Evolutionary conservation across 2,329 filamentous ascomycete genomes (phyloP).

Genomic region (Sordariomycetes sp.): DNA sequence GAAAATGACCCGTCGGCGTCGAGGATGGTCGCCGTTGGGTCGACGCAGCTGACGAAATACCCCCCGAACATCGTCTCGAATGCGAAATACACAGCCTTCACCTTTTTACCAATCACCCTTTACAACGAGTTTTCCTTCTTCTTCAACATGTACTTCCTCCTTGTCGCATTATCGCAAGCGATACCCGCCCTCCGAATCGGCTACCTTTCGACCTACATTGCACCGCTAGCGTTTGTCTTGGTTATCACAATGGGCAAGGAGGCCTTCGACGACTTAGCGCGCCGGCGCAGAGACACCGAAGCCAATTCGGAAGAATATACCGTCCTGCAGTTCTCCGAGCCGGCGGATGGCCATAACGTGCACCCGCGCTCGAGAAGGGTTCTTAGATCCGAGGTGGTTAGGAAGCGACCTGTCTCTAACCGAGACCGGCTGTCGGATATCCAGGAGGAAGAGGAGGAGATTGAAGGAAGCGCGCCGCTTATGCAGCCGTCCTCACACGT

Average conservation of each 20-base stretch:
- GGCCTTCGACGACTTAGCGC: constrained; percentile 81
- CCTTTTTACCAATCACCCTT: constrained; percentile 83
- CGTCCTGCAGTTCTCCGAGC: constrained; percentile 58
- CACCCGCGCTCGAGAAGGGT: constrained; percentile 27
- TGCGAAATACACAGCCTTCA: constrained; percentile 92
- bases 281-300: constrained; percentile 77
- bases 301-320: constrained; percentile 87
- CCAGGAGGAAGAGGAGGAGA: constrained; percentile 51
- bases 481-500: constrained; percentile 33
- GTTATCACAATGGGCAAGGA: constrained; percentile 91
- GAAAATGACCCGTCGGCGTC: constrained; percentile 55
- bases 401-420: constrained; percentile 9
- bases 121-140: constrained; percentile 99
- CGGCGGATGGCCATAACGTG: constrained; percentile 19
- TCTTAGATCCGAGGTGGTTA: constrained; percentile 1
- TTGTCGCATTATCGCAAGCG: constrained; percentile 87
- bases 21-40: constrained; percentile 64
- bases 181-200: constrained; percentile 84
- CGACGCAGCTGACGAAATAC: constrained; percentile 59
- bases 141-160: constrained; percentile 97
- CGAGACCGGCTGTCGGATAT: constrained; percentile 42
- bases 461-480: constrained; percentile 24
- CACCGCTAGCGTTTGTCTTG: constrained; percentile 82
- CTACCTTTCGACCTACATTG: constrained; percentile 89
- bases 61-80: constrained; percentile 90